These are phyloP conservation scores for Clonostachys byssicola DNA, from an alignment of 2,329 filamentous ascomycete species.

Conservation along the genomic window DNA sequence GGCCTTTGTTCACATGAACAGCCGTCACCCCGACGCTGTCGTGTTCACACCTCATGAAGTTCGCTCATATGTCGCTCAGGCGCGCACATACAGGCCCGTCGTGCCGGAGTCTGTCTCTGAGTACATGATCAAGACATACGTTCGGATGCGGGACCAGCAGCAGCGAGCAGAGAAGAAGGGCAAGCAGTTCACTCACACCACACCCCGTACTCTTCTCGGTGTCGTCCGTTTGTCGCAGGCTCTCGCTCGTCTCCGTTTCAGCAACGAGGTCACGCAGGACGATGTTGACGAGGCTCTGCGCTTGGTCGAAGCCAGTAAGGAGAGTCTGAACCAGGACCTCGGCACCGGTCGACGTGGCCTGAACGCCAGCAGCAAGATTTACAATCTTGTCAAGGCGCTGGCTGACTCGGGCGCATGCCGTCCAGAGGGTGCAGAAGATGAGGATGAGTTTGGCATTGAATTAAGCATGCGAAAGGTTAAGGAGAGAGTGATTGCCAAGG, in stretches of 20 bases:
- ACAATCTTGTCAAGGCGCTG: constrained; percentile 87
- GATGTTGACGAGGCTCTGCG: constrained; percentile 95
- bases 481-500: constrained; percentile 90
- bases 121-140: constrained; percentile 96
- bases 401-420: constrained; percentile 83
- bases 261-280: constrained; percentile 77
- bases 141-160: constrained; percentile 87
- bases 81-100: constrained; percentile 80
- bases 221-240: constrained; percentile 92
- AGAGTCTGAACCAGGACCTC: constrained; percentile 74
- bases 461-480: constrained; percentile 84
- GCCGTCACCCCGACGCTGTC: constrained; percentile 72
- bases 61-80: constrained; percentile 91
- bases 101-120: constrained; percentile 85
- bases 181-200: constrained; percentile 91
- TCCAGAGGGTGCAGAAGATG: constrained; percentile 60
- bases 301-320: constrained; percentile 89
- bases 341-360: constrained; percentile 59
- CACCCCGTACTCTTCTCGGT: constrained; percentile 87
- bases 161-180: constrained; percentile 87
- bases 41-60: constrained; percentile 92
- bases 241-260: constrained; percentile 86
- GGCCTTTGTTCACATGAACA: constrained; percentile 95
- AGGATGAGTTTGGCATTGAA: constrained; percentile 54
- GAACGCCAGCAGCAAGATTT: constrained; percentile 86